These are phyloP conservation scores for Arxiozyma telluris DNA, from an alignment of 1,139 yeast genomes.

Conservation along the genomic window DNA sequence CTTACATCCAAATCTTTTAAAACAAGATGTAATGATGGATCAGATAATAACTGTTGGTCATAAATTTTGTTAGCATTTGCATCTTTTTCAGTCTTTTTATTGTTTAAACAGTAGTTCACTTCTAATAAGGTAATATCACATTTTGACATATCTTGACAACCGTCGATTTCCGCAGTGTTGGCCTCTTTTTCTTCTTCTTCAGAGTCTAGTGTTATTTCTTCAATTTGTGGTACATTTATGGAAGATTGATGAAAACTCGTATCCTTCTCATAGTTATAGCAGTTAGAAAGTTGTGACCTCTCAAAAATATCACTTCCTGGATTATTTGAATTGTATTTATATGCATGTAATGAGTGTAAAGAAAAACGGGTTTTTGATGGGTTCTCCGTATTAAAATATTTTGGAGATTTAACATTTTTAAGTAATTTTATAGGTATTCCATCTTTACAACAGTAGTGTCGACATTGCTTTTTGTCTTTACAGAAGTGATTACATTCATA, in stretches of 20 bases:
- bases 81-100: neutral
- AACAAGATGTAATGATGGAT: neutral
- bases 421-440: slow-evolving; percentile 29
- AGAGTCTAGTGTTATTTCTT: neutral
- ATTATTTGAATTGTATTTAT: neutral
- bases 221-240: neutral
- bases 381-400: neutral
- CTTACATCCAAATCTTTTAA: neutral
- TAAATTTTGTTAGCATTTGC: neutral
- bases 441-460: slow-evolving; percentile 40
- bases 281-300: neutral
- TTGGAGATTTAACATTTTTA: neutral
- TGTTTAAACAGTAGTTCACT: neutral
- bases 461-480: slow-evolving; percentile 30
- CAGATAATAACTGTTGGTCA: neutral
- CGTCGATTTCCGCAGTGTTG: neutral
- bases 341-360: neutral
- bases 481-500: slow-evolving; percentile 36
- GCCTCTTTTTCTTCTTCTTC: neutral
- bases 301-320: neutral
- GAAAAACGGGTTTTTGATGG: neutral
- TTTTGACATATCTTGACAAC: slow-evolving; percentile 1
- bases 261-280: neutral
- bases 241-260: neutral
- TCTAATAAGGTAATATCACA: neutral